phyloP scores from a whole-genome alignment of 2,329 filamentous ascomycete species.

The Salinomyces thailandicus region DNA sequence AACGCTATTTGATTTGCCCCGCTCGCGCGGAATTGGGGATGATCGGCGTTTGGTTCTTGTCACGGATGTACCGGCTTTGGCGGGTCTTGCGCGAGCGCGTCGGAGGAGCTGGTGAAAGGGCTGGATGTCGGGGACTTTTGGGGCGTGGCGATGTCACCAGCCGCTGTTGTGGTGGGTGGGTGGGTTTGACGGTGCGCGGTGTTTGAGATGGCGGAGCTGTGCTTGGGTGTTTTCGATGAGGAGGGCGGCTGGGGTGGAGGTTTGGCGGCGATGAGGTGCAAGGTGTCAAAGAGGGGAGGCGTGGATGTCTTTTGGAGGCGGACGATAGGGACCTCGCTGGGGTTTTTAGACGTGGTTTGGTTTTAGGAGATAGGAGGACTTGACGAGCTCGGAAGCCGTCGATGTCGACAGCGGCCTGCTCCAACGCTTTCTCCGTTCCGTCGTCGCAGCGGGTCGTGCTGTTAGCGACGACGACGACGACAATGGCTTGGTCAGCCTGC shows the following conservation, averaged over 20 bases:
- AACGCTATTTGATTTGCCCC: constrained; percentile 39
- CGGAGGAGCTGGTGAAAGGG: too few relatives aligned
- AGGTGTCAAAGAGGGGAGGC: too few relatives aligned
- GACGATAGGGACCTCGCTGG: too few relatives aligned
- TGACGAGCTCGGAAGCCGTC: constrained; percentile 37
- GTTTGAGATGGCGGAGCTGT: constrained; percentile 34
- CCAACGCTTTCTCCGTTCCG: constrained; percentile 42
- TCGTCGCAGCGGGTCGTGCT: constrained; percentile 38
- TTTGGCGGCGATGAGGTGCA: too few relatives aligned
- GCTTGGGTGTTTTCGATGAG: too few relatives aligned
- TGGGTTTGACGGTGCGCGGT: constrained; percentile 27
- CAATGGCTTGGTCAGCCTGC: constrained; percentile 42
- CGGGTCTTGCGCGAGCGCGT: too few relatives aligned
- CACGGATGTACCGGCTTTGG: constrained; percentile 30
- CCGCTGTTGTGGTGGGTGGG: too few relatives aligned
- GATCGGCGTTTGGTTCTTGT: constrained; percentile 44
- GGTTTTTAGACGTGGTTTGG: too few relatives aligned
- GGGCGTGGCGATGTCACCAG: too few relatives aligned
- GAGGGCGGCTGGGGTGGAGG: too few relatives aligned
- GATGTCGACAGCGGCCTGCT: constrained; percentile 32
- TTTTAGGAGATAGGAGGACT: constrained; percentile 36
- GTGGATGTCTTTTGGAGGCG: too few relatives aligned
- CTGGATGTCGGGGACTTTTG: constrained; percentile 22
- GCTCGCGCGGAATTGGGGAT: constrained; percentile 40
- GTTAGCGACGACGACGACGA: constrained; percentile 49